Base-by-base conservation (phyloP, 805 yeast species). In the Saitoella complicata region DNA sequence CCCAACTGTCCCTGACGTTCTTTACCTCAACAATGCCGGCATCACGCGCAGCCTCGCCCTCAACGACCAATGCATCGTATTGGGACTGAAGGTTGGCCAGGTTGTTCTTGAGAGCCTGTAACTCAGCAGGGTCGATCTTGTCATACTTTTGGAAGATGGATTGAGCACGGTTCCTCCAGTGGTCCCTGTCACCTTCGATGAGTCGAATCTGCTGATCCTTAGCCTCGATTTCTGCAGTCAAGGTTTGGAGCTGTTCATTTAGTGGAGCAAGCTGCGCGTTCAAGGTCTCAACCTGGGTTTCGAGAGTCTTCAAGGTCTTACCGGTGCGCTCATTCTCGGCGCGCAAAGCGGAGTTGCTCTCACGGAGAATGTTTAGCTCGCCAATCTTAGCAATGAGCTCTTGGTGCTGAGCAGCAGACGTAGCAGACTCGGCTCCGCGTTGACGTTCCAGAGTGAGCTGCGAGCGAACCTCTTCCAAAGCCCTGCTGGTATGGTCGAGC, bases 281-380 rank as follows among this genome's bases (percentile, higher is more conserved):
- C 2, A 66, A 42, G 1, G 47, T 51, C 3, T 55, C 54, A 10
- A 74, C 43, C 48, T 69, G 60, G 2, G 48, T 41, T 53, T 74
- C 73, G 37, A 78, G 63, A 5, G 57, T 58, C 37, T 54, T 51
- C 9, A 66, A 60, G 43, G 56, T 60, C 10, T 55, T 51, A 21
- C 57, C 46, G 38, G 59, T 59, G 4, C 54, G 48, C 29, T 58
- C 57, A 45, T 67, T 61, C 44, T 78, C 83, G 45, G 65, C 64
- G 42, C 87, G 68, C 50, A 80, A 64, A 1, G 82, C 72, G 6
- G 68, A 62, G 53, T 80, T 80, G 52, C 84, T 78, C 58, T 80
- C 88, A 43, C 81, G 67, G 45, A 80, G 59, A 30, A 79, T 63
- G 51, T 73, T 75, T 57, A 80, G 58, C 50, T 79, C 80, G 46